Percentiles rank a stretch among this genome's conserved stretches.
Conservation (phyloP, 768 basidiomycete species). For the Phlebiopsis flavidoalba region DNA sequence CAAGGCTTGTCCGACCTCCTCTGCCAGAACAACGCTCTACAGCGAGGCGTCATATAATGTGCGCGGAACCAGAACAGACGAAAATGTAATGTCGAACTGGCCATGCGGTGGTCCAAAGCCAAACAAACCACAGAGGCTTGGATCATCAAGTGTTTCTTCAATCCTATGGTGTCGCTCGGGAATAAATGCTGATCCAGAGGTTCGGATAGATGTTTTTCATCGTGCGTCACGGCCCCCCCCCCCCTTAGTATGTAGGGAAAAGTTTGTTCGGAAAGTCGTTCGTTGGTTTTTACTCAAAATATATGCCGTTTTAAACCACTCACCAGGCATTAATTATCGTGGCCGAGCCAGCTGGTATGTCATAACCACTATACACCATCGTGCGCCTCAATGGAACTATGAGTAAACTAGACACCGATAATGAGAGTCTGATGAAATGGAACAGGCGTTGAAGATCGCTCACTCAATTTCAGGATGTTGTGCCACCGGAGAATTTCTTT, state of each 20-base stretch:
- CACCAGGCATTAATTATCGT: slow-evolving; percentile 1
- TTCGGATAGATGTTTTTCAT: slow-evolving; percentile 33
- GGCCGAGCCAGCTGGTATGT: slow-evolving; percentile 8
- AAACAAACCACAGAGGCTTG: not conserved
- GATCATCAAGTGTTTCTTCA: not conserved
- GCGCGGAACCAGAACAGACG: no score
- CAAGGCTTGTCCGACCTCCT: not conserved
- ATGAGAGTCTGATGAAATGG: not conserved
- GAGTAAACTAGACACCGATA: not conserved
- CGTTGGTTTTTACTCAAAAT: not conserved
- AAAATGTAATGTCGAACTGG: not conserved
- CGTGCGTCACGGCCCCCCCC: slow-evolving; percentile 41
- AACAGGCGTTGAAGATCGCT: not conserved
- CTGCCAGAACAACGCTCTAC: not conserved
- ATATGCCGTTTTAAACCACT: not conserved
- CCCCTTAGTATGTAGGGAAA: no score
- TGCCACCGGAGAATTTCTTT: slow-evolving; percentile 24
- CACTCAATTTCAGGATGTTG: not conserved
- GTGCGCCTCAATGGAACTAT: slow-evolving; percentile 7
- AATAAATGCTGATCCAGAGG: slow-evolving; percentile 27
- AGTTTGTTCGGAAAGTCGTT: not conserved
- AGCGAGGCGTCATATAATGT: not conserved
- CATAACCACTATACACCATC: slow-evolving; percentile 10
- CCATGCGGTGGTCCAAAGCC: slow-evolving; percentile 9
- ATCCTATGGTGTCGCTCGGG: slow-evolving; percentile 28